Conservation (phyloP, 495 filamentous ascomycete species). For the Hypoxylon lienhwacheense region DNA sequence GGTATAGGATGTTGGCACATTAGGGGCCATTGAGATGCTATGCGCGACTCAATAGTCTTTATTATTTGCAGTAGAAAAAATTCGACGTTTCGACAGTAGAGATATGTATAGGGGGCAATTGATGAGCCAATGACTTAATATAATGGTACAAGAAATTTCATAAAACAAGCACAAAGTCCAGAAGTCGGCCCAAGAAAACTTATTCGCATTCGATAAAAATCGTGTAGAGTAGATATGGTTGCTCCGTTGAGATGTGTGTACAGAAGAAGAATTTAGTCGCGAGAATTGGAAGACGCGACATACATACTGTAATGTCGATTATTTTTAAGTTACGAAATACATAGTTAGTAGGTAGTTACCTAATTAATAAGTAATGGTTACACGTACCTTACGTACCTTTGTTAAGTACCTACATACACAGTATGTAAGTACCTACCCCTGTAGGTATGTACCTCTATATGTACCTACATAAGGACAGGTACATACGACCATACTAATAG, state of each 20-base stretch:
- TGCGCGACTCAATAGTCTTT: slow-evolving; percentile 5
- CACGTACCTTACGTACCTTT: not conserved
- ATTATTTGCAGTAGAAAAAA: slow-evolving; percentile 2
- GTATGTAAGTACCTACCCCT: not conserved
- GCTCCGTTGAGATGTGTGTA: not conserved
- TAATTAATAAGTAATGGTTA: too few species aligned
- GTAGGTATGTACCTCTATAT: not conserved
- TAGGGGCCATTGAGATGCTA: slow-evolving; percentile 30
- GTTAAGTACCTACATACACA: not conserved
- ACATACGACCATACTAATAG: not conserved
- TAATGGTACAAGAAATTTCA: slow-evolving; percentile 1
- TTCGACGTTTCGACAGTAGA: not conserved
- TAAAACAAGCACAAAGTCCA: not conserved
- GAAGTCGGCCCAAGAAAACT: slow-evolving; percentile 2
- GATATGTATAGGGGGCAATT: not conserved
- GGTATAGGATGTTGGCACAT: slow-evolving; percentile 11
- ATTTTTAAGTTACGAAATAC: too few species aligned
- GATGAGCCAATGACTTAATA: slow-evolving; percentile 5
- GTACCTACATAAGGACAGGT: not conserved
- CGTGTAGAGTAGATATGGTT: not conserved
- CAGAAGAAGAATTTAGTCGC: not conserved
- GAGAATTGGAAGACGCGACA: slow-evolving; percentile 14
- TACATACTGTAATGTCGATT: slow-evolving; percentile 7
- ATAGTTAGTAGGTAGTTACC: too few species aligned
- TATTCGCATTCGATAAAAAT: not conserved